A percentile compares a stretch with the other conserved stretches of the same genome.
Conservation (phyloP, 2,329 filamentous ascomycete genomes). For the Exserohilum turcica region DNA sequence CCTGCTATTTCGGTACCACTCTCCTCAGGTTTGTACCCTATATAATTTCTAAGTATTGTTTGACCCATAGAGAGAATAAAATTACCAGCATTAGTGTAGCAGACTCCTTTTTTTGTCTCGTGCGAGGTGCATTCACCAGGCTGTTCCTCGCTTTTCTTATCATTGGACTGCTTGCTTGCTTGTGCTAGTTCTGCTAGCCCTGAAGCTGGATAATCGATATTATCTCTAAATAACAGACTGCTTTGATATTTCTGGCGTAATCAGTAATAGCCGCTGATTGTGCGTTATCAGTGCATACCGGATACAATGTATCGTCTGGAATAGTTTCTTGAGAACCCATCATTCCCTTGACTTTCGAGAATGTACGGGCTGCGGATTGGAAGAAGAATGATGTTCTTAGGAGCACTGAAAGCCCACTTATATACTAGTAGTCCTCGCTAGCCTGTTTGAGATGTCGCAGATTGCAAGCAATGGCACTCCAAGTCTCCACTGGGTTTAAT, state of each 20-base stretch:
- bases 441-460: not conserved
- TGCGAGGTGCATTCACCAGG: not conserved
- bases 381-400: not conserved
- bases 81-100: not conserved
- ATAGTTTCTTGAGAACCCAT: conserved; percentile 4
- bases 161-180: not conserved
- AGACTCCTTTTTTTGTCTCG: not conserved
- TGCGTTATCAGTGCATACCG: not conserved
- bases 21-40: not conserved
- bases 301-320: not conserved
- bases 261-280: not conserved
- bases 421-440: conserved; percentile 6
- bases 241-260: not conserved
- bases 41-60: not conserved
- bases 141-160: not conserved
- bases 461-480: not conserved
- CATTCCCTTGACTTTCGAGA: not conserved
- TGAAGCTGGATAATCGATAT: not conserved
- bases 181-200: not conserved
- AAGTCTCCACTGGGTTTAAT: not conserved
- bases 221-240: not conserved
- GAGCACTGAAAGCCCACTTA: conserved; percentile 1
- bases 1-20: not conserved
- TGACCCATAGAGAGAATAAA: not conserved
- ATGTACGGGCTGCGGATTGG: not conserved